Base-by-base conservation (phyloP, 139 green algal genomes). In the Diplosphaera chodatii region DNA sequence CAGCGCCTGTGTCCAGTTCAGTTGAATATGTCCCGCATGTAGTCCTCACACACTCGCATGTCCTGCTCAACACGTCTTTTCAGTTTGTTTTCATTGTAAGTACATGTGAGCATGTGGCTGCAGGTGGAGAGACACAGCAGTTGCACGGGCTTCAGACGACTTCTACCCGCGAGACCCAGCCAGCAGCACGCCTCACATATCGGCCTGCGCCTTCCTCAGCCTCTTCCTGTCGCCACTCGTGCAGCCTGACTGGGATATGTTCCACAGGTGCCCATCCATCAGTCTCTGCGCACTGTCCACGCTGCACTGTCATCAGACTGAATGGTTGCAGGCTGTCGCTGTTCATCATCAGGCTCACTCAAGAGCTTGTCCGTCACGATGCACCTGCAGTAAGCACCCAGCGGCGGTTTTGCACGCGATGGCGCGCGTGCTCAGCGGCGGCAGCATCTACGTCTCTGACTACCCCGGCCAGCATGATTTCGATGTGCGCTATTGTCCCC, bases 91-190 rank as follows among this genome's bases (percentile, higher is more conserved):
- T n/a, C n/a, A n/a, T n/a, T n/a, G n/a, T n/a, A n/a, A n/a, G n/a
- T n/a, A n/a, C n/a, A n/a, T n/a, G n/a, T n/a, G n/a, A n/a, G n/a
- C n/a, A n/a, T n/a, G n/a, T n/a, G n/a, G n/a, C n/a, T n/a, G n/a
- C n/a, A 94, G 90, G 64, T 88, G 94, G 41, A 64, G 83, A 16
- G 82, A 90, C 74, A 94, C 94, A 25, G 86, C 83, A 8, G 78
- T 98, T 10, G 90, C 88, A 1, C 85, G 92, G n/a, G 89, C 84
- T 5, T 85, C 83, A 29, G 93, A 98, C 74, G 94, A 98, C 84
- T 89, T 89, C 77, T 89, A 93, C 78, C 84, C 84, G 0, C 82
- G 86, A 27, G 88, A 97, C 83, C 74, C 78, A 0, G 90, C 92
- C 55, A 91, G 81, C 30, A 86, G 81, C 72, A 87, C 88, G 20